Base-by-base conservation (phyloP, 176 grass and related monocot species). In the Avena insularis region DNA sequence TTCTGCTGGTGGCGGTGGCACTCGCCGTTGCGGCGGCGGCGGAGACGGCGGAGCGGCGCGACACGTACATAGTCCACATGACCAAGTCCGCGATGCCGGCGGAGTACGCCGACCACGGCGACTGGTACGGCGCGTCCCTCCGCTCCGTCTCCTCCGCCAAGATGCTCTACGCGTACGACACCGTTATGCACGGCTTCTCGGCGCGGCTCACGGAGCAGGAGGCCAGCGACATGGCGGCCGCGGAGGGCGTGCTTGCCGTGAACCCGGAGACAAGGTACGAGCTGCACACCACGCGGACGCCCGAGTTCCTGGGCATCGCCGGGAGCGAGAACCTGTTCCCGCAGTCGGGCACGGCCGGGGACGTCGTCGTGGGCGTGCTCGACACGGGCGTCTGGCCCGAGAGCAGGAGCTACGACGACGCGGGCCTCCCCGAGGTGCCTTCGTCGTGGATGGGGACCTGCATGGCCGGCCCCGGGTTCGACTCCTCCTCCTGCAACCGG, bases 1-100 rank as follows among this genome's bases (percentile, higher is more conserved):
- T 79, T 40, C 19, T 79, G 65, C 4, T 67, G 31, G 0, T 79
- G 38, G 2, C 23, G 23, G 2, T 38, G 31, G 15, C 72, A 17
- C 69, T 85, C 51, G 80, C 75, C 23, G 64, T 50, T 9, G 75
- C 0, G 29, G 43, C 13, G 12, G 53, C 48, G 1, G 12, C 10
- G 15, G 79, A 64, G 55, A 64, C 13, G 17, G 78, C 40, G 36
- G 66, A 91, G 64, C 36, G 40, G 40, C 59, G 82, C 49, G 25
- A 16, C 17, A 98, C 96, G 19, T 98, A 98, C 75, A 98, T 98
- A 14, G 93, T 98, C 19, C 96, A 98, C 89, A 93, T 98, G 93
- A 88, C 96, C 5, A 94, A 88, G 88, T 95, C 90, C 0, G 84
- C 79, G 29, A 98, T 96, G 96, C 96, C 96, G 46, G 69, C 83